These are phyloP conservation scores for Xylaria sp. DNA, from an alignment of 2,329 filamentous ascomycete species.

Conservation along the genomic window DNA sequence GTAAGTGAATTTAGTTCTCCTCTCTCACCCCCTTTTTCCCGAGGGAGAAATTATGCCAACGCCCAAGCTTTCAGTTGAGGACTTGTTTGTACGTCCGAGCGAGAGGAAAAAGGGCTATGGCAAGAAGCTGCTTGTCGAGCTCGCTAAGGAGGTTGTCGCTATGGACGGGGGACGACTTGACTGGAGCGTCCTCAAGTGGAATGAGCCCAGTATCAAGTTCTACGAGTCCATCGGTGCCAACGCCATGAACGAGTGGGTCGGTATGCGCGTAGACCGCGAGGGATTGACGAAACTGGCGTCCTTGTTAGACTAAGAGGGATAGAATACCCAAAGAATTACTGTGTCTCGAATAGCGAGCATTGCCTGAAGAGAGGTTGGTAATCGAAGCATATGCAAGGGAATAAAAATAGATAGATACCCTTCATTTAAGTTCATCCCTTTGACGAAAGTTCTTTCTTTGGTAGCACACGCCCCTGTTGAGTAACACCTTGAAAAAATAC, in stretches of 20 bases:
- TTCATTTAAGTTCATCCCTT: constrained; percentile 1
- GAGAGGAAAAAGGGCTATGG: constrained; percentile 84
- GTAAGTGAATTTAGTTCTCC: constrained; percentile 12
- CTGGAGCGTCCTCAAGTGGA: constrained; percentile 94
- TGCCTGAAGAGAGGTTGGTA: background rate
- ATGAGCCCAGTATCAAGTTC: constrained; percentile 87
- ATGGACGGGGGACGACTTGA: constrained; percentile 82
- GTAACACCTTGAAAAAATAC: constrained; percentile 62
- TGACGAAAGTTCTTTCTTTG: background rate
- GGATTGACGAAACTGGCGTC: constrained; percentile 68
- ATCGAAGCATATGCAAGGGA: background rate
- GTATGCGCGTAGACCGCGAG: constrained; percentile 77
- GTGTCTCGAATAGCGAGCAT: background rate
- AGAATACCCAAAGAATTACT: background rate
- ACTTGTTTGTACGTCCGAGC: constrained; percentile 81
- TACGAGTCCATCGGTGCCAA: constrained; percentile 78
- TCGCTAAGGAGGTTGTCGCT: constrained; percentile 81
- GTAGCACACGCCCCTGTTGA: constrained; percentile 39
- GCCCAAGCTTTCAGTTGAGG: constrained; percentile 67
- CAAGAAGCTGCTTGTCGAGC: constrained; percentile 74
- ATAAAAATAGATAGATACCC: background rate
- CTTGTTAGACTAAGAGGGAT: constrained; percentile 49
- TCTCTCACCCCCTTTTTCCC: background rate
- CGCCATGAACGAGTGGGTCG: constrained; percentile 76
- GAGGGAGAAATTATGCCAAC: constrained; percentile 1